Conservation (phyloP, 768 basidiomycete species). For the Lentinula sp. region DNA sequence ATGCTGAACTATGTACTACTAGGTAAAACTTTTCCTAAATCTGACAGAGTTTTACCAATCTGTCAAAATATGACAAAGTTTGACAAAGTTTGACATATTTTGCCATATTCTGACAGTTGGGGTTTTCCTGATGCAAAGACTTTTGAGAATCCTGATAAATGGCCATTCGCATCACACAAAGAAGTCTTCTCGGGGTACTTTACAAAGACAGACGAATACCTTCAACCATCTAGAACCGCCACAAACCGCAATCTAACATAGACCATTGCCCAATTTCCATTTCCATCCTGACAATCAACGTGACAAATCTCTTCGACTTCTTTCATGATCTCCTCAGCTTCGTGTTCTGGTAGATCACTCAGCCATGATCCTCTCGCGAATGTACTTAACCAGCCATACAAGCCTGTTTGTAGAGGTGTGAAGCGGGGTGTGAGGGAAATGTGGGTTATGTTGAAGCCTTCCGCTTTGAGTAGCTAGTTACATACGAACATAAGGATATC, state of each 20-base stretch:
- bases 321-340: conserved; percentile 53
- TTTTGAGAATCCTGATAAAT: too few relatives aligned
- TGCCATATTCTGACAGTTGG: too few relatives aligned
- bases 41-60: too few relatives aligned
- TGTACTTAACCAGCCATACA: conserved; percentile 62
- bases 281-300: conserved; percentile 51
- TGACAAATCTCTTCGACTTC: conserved; percentile 53
- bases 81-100: too few relatives aligned
- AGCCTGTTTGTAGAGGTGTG: conserved; percentile 43
- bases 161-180: too few relatives aligned
- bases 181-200: too few relatives aligned
- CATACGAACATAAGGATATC: too few relatives aligned
- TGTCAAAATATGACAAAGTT: too few relatives aligned
- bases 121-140: too few relatives aligned
- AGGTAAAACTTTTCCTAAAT: too few relatives aligned
- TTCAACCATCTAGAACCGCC: conserved; percentile 25
- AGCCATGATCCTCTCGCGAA: conserved; percentile 64
- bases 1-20: too few relatives aligned
- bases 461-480: conserved; percentile 43
- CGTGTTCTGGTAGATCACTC: conserved; percentile 39
- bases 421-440: conserved; percentile 51
- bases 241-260: conserved; percentile 65
- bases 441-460: conserved; percentile 49
- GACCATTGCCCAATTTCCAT: conserved; percentile 65
- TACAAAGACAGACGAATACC: too few relatives aligned